Evolutionary conservation across 257 asterid genomes (phyloP).

Genomic region (Cinchona pubescens): DNA sequence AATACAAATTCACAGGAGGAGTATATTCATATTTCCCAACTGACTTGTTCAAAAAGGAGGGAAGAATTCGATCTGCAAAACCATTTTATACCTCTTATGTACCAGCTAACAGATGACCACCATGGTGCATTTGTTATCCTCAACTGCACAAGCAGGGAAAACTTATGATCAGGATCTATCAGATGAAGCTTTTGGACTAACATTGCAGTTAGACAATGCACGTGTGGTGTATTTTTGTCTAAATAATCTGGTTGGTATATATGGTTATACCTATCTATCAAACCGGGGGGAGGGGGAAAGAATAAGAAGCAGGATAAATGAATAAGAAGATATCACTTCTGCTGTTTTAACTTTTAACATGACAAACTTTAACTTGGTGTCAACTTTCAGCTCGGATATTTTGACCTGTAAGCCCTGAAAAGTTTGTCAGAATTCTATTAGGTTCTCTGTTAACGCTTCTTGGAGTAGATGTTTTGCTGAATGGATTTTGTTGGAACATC

Average conservation of each 20-base stretch:
- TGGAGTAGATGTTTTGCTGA: not conserved
- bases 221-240: not conserved
- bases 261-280: not conserved
- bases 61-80: too few species aligned
- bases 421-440: not conserved
- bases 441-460: not conserved
- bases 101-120: not conserved
- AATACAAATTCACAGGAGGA: too few species aligned
- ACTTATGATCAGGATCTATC: not conserved
- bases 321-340: not conserved
- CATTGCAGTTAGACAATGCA: not conserved
- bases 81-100: not conserved
- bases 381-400: not conserved
- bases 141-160: not conserved
- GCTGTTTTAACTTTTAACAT: constrained; percentile 9
- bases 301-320: not conserved
- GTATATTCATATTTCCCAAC: too few species aligned
- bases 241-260: not conserved
- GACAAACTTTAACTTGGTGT: not conserved
- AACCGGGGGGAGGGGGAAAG: not conserved
- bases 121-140: too few species aligned
- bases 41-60: too few species aligned
- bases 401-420: not conserved
- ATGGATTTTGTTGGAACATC: not conserved
- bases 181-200: not conserved